phyloP scores from a whole-genome alignment of 2,329 filamentous ascomycete genomes.

The Hymenoscyphus occultus region DNA sequence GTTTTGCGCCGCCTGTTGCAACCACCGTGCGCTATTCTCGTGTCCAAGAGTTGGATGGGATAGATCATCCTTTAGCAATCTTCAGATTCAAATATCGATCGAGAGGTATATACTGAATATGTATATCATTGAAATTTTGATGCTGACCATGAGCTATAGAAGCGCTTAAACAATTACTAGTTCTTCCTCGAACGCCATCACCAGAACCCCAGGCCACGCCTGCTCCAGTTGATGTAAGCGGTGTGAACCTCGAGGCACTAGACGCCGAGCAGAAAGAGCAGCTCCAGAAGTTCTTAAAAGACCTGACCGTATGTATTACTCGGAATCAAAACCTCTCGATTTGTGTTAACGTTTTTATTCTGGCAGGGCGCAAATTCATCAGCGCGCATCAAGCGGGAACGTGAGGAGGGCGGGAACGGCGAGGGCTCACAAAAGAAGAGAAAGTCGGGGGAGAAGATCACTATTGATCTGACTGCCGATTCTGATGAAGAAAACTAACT shows the following conservation, averaged over 20 bases:
- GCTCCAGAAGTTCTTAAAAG: background rate
- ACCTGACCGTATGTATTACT: background rate
- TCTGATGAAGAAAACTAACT: background rate
- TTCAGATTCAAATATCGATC: conserved; percentile 33
- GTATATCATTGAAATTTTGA: background rate
- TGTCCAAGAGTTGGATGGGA: conserved; percentile 17
- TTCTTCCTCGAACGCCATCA: conserved; percentile 11
- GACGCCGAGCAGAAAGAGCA: conserved; percentile 5
- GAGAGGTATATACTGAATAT: conserved; percentile 15
- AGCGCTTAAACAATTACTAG: conserved; percentile 4
- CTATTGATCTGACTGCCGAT: conserved; percentile 8
- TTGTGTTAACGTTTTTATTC: background rate
- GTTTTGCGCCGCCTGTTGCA: background rate
- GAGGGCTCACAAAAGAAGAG: conserved; percentile 5
- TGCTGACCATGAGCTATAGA: background rate
- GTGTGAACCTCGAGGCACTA: background rate
- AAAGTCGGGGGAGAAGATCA: background rate
- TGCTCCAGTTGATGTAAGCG: background rate
- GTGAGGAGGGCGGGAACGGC: background rate
- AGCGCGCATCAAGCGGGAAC: conserved; percentile 8
- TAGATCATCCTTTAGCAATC: conserved; percentile 16
- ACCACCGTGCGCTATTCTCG: background rate
- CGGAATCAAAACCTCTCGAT: background rate
- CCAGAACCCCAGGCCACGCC: background rate
- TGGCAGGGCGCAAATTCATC: background rate